phyloP scores from a whole-genome alignment of 345 rosid species.

The Lagerstroemia speciosa region DNA sequence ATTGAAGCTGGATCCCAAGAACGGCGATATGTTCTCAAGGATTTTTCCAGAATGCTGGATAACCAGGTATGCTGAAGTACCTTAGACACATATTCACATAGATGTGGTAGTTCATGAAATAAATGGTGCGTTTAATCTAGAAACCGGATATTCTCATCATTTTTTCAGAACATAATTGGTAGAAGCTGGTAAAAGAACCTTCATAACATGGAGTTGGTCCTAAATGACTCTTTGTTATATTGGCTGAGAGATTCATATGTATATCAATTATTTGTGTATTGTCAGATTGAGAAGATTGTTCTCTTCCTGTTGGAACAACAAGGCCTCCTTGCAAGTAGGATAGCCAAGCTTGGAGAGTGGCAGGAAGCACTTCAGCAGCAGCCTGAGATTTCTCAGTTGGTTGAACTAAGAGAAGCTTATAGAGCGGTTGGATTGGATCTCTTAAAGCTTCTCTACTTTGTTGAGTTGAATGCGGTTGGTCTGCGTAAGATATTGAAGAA shows the following conservation, averaged over 20 bases:
- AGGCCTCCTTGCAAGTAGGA: conserved; percentile 70
- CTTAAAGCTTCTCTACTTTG: conserved; percentile 68
- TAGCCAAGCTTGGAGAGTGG: conserved; percentile 51
- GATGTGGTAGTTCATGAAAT: not conserved
- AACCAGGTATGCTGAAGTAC: conserved; percentile 42
- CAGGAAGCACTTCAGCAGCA: conserved; percentile 56
- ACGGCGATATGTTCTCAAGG: conserved; percentile 82
- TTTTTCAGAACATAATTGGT: not conserved
- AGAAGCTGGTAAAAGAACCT: not conserved
- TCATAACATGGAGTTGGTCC: not conserved
- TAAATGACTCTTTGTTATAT: not conserved
- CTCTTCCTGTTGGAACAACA: conserved; percentile 96
- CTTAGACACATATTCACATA: not conserved
- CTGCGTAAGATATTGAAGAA: conserved; percentile 94
- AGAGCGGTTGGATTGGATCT: conserved; percentile 74
- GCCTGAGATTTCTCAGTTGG: conserved; percentile 52
- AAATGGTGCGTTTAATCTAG: not conserved
- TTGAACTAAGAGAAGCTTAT: conserved; percentile 57
- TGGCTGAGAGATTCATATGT: not conserved
- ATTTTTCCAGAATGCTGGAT: conserved; percentile 95
- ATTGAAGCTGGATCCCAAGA: conserved; percentile 65
- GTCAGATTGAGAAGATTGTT: conserved; percentile 91
- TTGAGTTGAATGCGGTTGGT: conserved; percentile 94
- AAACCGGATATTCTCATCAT: not conserved
- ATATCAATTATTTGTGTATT: not conserved